Evolutionary conservation across 345 rosid species (phyloP).

Genomic region (Aquilaria sinensis): DNA sequence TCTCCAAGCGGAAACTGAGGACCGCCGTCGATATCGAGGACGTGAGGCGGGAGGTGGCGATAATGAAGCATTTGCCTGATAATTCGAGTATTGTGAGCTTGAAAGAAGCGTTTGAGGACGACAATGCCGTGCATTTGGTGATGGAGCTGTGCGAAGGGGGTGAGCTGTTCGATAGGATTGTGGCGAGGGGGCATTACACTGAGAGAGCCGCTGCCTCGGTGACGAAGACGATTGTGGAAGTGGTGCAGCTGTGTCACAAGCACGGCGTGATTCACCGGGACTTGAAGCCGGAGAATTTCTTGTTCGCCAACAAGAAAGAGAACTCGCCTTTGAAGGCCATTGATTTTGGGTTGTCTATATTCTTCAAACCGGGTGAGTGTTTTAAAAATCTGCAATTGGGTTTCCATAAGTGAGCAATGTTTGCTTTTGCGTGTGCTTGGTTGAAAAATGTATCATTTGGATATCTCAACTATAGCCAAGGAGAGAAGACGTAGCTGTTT

Average conservation of each 20-base stretch:
- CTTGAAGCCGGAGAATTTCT: slow-evolving; percentile 97
- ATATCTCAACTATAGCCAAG: too few relatives aligned
- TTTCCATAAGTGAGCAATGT: too few relatives aligned
- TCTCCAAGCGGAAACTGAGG: slow-evolving; percentile 93
- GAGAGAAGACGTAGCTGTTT: too few relatives aligned
- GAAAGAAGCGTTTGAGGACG: slow-evolving; percentile 97
- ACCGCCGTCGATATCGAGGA: slow-evolving; percentile 92
- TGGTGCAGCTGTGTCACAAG: slow-evolving; percentile 91
- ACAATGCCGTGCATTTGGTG: slow-evolving; percentile 94
- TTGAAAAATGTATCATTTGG: too few relatives aligned
- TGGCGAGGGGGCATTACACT: slow-evolving; percentile 95
- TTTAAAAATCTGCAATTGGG: too few relatives aligned
- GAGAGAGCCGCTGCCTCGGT: slow-evolving; percentile 98
- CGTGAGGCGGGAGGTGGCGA: slow-evolving; percentile 94
- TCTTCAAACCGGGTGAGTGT: slow-evolving; percentile 86
- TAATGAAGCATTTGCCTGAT: slow-evolving; percentile 90
- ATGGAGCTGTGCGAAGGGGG: slow-evolving; percentile 99
- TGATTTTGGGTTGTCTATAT: slow-evolving; percentile 96
- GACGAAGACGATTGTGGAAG: slow-evolving; percentile 87
- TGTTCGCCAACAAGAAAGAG: slow-evolving; percentile 98
- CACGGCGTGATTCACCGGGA: slow-evolving; percentile 98
- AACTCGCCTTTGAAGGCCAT: slow-evolving; percentile 97
- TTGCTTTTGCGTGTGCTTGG: too few relatives aligned
- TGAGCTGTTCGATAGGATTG: slow-evolving; percentile 98
- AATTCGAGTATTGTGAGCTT: slow-evolving; percentile 84